These are phyloP conservation scores for Meredithiella fracta DNA, from an alignment of 2,329 filamentous ascomycete genomes.

Conservation along the genomic window DNA sequence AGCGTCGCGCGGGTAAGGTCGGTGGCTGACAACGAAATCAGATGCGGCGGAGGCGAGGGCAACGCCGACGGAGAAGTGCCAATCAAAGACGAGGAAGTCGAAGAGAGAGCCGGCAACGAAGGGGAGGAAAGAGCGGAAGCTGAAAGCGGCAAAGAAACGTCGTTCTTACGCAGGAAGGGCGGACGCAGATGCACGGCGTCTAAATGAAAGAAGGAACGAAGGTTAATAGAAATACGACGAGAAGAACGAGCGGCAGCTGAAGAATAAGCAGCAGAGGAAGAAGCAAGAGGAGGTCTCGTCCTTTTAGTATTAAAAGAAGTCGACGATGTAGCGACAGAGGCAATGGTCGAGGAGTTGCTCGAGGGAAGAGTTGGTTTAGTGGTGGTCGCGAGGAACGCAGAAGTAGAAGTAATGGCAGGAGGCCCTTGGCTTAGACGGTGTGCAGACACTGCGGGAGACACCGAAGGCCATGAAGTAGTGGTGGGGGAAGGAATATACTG, in stretches of 20 bases:
- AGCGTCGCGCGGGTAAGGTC: not conserved
- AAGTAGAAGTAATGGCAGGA: too few species aligned
- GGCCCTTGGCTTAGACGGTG: not conserved
- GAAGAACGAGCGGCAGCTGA: constrained; percentile 2
- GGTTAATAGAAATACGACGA: constrained; percentile 11
- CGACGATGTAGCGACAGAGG: not conserved
- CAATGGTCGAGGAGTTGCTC: not conserved
- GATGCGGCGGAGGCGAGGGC: not conserved
- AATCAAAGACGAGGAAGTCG: constrained; percentile 3
- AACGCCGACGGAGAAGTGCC: not conserved
- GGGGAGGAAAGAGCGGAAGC: constrained; percentile 7
- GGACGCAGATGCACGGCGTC: constrained; percentile 9
- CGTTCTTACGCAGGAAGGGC: constrained; percentile 11
- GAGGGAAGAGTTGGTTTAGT: not conserved
- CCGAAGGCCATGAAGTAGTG: not conserved
- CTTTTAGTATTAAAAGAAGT: not conserved
- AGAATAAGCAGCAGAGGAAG: not conserved
- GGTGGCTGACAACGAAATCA: constrained; percentile 2
- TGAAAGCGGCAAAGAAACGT: not conserved
- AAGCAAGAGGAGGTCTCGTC: not conserved
- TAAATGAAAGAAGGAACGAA: constrained; percentile 11
- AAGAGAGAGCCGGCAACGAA: constrained; percentile 8
- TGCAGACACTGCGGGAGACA: not conserved
- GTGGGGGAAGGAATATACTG: constrained; percentile 1
- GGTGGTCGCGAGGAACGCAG: not conserved